Evolutionary conservation across 2,329 filamentous ascomycete species (phyloP), one percentile per base, ranked within the genome.

Genomic region (Hypocrella siamensis): DNA sequence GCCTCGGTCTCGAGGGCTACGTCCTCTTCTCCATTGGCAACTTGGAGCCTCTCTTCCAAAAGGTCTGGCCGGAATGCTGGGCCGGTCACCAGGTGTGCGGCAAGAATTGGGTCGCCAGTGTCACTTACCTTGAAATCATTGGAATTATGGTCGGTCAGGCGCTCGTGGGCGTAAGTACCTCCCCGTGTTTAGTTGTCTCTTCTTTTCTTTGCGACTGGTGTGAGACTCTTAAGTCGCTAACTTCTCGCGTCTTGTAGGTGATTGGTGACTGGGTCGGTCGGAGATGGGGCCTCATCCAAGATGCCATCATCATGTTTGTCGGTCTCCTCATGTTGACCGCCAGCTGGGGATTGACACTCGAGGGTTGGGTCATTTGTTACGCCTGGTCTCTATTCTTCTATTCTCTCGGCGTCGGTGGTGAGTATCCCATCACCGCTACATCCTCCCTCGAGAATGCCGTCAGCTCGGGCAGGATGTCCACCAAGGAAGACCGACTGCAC

Each of bases 331-430:
- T 94, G 80, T 69, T 96, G 35, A 92, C 82, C 30, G 82, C 83
- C 37, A 79, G 80, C 17, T 96, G 88, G 88, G 88, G 86, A 39
- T 58, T 79, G 19, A 83, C 72, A 22, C 67, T 92, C 31, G 77
- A 96, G 48, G 86, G 86, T 45, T 96, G 88, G 88, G 81, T 96
- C 35, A 93, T 94, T 49, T 93, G 85, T 67, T 96, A 96, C 53
- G 81, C 79, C 38, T 93, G 82, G 80, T 83, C 83, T 25, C 70
- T 96, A 24, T 93, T 94, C 66, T 82, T 96, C 63, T 62, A 62
- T 48, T 49, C 61, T 34, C 59, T 73, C 31, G 72, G 70, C 40
- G 72, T 76, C 34, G 83, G 84, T 45, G 85, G 85, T 43, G 86
- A 93, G 59, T 94, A 96, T 51, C 88, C 88, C 40, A 94, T 94